Conservation (phyloP, 2,329 filamentous ascomycete species). For the Ophiosphaerella korrae region DNA sequence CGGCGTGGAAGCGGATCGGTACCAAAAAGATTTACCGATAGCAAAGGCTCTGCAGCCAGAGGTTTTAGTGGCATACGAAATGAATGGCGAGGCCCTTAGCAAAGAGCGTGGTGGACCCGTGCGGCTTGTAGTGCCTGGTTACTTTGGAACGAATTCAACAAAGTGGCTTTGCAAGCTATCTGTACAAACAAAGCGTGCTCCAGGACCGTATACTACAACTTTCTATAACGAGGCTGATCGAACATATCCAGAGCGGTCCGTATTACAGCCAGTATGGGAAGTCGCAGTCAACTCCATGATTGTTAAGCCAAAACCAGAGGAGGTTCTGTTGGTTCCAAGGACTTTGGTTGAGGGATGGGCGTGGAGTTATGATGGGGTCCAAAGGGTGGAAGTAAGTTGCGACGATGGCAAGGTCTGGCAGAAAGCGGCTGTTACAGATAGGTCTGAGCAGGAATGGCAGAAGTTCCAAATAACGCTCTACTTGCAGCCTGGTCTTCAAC, state of each 20-base stretch:
- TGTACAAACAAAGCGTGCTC: conserved; percentile 19
- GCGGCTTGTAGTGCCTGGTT: conserved; percentile 38
- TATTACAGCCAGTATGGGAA: conserved; percentile 30
- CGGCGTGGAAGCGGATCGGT: conserved; percentile 29
- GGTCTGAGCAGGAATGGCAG: conserved; percentile 13
- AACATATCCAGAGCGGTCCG: neutral
- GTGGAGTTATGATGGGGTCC: conserved; percentile 29
- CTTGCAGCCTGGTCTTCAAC: neutral
- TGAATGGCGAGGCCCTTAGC: conserved; percentile 29
- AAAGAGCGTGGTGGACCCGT: conserved; percentile 36
- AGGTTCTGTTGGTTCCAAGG: neutral
- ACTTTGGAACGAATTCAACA: conserved; percentile 40
- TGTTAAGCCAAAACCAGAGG: conserved; percentile 18
- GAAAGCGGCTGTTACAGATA: conserved; percentile 1
- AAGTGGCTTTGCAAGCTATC: conserved; percentile 39
- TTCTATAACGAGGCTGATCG: conserved; percentile 33
- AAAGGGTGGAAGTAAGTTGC: conserved; percentile 23
- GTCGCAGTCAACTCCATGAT: conserved; percentile 38
- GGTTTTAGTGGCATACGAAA: conserved; percentile 34
- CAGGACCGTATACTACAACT: conserved; percentile 31
- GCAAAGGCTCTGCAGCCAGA: conserved; percentile 28
- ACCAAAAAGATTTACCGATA: conserved; percentile 41
- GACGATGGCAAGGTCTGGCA: conserved; percentile 18
- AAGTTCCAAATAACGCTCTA: conserved; percentile 1
- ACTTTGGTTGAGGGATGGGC: conserved; percentile 30